Conservation (phyloP, 2,329 filamentous ascomycete genomes). For the Pestalotiopsis sp. region DNA sequence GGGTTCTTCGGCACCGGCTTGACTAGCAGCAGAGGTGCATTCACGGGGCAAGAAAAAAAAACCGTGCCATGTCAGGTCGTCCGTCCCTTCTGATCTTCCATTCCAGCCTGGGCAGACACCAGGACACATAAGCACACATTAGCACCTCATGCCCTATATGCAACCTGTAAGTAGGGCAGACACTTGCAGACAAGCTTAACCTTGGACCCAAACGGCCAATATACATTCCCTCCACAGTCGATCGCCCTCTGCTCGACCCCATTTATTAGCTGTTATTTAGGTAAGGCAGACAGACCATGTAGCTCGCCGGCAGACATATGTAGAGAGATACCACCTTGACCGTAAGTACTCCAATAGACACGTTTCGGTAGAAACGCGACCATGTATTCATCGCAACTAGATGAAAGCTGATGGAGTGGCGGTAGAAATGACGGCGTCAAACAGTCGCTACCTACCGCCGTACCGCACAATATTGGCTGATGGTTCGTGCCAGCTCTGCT, state of each 20-base stretch:
- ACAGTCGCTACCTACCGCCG: neutral
- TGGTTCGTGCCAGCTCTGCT: neutral
- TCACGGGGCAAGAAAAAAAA: neutral
- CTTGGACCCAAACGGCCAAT: neutral
- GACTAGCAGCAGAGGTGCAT: neutral
- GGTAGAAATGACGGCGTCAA: too few species aligned
- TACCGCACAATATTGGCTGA: too few species aligned
- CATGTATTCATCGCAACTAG: too few species aligned
- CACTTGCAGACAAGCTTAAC: neutral
- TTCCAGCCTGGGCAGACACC: neutral
- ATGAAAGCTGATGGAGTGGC: too few species aligned
- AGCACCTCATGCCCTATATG: neutral
- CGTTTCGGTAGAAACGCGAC: too few species aligned
- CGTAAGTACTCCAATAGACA: too few species aligned
- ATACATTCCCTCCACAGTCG: neutral
- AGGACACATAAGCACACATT: neutral
- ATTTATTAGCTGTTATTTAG: constrained; percentile 18
- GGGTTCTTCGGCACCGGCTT: neutral
- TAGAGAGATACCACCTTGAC: neutral
- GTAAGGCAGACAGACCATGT: constrained; percentile 10
- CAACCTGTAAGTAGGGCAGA: neutral
- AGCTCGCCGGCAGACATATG: neutral
- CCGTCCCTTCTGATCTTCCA: neutral
- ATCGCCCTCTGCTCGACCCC: constrained; percentile 19
- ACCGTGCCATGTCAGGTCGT: neutral